These are phyloP conservation scores for Annulohypoxylon truncatum DNA, from an alignment of 2,329 filamentous ascomycete genomes.

Conservation along the genomic window DNA sequence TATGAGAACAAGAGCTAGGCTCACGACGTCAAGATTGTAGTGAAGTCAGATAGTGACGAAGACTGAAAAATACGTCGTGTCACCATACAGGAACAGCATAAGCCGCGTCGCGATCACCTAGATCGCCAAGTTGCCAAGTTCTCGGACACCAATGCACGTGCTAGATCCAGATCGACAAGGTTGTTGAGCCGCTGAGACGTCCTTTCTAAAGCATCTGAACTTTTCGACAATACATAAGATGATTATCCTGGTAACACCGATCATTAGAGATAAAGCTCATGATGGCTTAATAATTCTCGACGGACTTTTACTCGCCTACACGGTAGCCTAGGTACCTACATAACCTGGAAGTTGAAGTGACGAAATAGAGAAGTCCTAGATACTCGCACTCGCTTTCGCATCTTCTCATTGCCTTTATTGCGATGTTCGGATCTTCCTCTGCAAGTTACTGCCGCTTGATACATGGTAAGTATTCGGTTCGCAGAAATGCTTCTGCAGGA, in stretches of 20 bases:
- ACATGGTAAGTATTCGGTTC: not conserved
- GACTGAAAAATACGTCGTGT: not conserved
- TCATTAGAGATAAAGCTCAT: not conserved
- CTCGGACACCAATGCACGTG: not conserved
- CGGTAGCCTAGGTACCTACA: not conserved
- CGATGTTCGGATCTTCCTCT: not conserved
- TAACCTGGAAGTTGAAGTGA: not conserved
- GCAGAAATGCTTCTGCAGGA: not conserved
- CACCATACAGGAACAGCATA: not conserved
- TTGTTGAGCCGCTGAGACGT: not conserved
- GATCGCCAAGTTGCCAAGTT: slow-evolving; percentile 22
- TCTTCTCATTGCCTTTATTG: not conserved
- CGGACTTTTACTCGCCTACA: not conserved
- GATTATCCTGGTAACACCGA: not conserved
- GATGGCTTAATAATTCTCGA: not conserved
- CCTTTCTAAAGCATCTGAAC: not conserved
- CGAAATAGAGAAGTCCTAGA: not conserved
- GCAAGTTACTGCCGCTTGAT: too few species aligned
- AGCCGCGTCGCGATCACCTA: not conserved
- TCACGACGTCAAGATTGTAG: not conserved
- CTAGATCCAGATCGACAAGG: slow-evolving; percentile 4
- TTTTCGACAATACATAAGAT: not conserved
- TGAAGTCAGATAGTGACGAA: not conserved
- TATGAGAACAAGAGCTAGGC: not conserved
- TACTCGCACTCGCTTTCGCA: not conserved